Evolutionary conservation across 805 yeast genomes (phyloP).

Genomic region (Metschnikowia colocasiae): DNA sequence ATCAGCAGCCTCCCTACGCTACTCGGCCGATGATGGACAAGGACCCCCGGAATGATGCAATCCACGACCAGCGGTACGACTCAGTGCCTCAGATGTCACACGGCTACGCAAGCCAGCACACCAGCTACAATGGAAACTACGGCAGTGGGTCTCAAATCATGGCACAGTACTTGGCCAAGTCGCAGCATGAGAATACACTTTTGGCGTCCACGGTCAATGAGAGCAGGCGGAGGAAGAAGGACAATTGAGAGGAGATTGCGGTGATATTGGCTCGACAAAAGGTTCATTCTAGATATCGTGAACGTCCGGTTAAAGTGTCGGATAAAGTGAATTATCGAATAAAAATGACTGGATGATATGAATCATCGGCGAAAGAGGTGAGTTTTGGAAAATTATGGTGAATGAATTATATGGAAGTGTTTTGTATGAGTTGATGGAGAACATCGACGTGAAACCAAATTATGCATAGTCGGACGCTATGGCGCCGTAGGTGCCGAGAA

Average conservation of each 20-base stretch:
- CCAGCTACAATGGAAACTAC: not conserved
- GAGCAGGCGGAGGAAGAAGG: not conserved
- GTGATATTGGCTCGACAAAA: too few species aligned
- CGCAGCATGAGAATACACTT: constrained; percentile 57
- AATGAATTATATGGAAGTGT: too few species aligned
- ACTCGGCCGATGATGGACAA: not conserved
- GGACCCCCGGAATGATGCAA: not conserved
- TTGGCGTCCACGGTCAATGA: constrained; percentile 31
- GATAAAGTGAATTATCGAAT: too few species aligned
- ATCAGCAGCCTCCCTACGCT: not conserved
- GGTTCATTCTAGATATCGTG: too few species aligned
- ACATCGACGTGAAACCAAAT: too few species aligned
- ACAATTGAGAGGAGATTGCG: not conserved
- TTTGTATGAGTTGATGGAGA: too few species aligned
- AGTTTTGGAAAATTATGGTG: too few species aligned
- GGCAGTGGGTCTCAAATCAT: constrained; percentile 61
- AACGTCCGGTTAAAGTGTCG: too few species aligned
- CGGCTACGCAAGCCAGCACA: constrained; percentile 6
- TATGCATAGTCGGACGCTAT: constrained; percentile 5
- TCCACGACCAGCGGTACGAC: not conserved
- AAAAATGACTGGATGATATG: too few species aligned
- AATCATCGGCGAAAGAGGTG: too few species aligned
- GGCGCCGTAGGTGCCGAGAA: constrained; percentile 18
- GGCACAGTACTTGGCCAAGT: constrained; percentile 75
- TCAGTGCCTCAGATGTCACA: not conserved